phyloP scores from a whole-genome alignment of 177 flowering plant genomes.

The Vitis hybrid region DNA sequence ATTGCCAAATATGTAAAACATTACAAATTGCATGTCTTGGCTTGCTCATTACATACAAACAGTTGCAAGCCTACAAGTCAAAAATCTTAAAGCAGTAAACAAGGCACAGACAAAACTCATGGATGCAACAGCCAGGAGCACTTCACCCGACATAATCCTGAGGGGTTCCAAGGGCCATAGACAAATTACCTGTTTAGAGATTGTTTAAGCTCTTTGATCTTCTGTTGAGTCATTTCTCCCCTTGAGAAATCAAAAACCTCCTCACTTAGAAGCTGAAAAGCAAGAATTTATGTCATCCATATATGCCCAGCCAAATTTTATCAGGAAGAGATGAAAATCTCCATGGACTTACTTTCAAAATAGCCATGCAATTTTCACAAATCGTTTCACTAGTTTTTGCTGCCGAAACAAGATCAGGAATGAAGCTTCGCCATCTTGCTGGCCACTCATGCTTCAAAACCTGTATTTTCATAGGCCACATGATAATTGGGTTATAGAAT shows the following conservation, averaged over 20 bases:
- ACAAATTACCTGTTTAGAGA: conserved; percentile 78
- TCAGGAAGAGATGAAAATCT: neutral
- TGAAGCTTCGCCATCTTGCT: conserved; percentile 85
- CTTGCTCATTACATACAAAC: too few species aligned
- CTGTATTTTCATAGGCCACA: conserved; percentile 34
- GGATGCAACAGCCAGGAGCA: neutral
- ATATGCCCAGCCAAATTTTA: neutral
- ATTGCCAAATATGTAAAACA: too few species aligned
- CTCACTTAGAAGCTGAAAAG: conserved; percentile 86
- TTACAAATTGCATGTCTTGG: too few species aligned
- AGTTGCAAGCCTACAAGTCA: too few species aligned
- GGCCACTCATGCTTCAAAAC: conserved; percentile 99
- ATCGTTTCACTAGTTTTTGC: conserved; percentile 98
- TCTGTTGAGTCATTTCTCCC: conserved; percentile 98
- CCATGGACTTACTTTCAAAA: conserved; percentile 65
- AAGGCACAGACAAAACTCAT: too few species aligned
- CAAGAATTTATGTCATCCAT: conserved; percentile 9
- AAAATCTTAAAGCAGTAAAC: neutral
- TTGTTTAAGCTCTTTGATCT: conserved; percentile 95
- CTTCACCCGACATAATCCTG: neutral
- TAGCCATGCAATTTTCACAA: conserved; percentile 99
- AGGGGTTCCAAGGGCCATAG: neutral
- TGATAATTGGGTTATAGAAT: neutral
- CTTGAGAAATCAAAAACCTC: conserved; percentile 99
- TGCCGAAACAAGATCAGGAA: conserved; percentile 95